These are phyloP conservation scores for Calvatia gigantea DNA, from an alignment of 768 basidiomycete species.

Conservation along the genomic window DNA sequence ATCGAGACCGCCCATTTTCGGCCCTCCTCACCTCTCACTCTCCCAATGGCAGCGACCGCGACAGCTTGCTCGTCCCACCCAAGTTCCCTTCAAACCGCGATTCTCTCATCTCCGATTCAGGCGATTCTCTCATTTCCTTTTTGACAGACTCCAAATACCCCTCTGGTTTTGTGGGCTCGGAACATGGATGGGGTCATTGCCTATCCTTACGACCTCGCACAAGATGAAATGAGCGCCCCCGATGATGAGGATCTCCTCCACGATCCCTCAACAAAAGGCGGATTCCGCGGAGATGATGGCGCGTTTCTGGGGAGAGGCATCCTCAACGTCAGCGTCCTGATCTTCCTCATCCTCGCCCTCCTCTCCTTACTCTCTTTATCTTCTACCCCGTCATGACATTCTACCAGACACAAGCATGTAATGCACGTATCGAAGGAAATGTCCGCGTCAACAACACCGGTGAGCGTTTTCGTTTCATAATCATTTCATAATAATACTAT, in stretches of 20 bases:
- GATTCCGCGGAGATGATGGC: constrained; percentile 20
- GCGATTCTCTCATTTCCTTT: constrained; percentile 44
- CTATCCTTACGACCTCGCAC: constrained; percentile 66
- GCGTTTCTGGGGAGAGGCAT: constrained; percentile 45
- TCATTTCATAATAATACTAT: too few relatives aligned
- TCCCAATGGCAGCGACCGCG: constrained; percentile 14
- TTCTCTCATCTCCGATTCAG: constrained; percentile 30
- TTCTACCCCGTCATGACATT: constrained; percentile 71
- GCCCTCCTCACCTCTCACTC: background rate
- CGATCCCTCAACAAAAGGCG: constrained; percentile 42
- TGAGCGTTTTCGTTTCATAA: constrained; percentile 6
- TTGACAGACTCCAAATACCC: constrained; percentile 71
- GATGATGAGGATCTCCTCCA: constrained; percentile 81
- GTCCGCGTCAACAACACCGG: constrained; percentile 58
- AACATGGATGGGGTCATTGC: constrained; percentile 52
- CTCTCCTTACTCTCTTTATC: constrained; percentile 75
- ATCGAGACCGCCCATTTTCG: constrained; percentile 15
- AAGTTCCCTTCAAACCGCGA: constrained; percentile 22
- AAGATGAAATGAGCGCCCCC: constrained; percentile 49
- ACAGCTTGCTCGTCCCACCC: constrained; percentile 33
- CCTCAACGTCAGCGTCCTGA: constrained; percentile 66
- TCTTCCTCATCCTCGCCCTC: constrained; percentile 54
- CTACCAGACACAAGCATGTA: constrained; percentile 34
- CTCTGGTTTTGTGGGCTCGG: constrained; percentile 20
- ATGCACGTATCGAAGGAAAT: constrained; percentile 55